Base-by-base conservation (phyloP, 176 grass and related monocot species). In the Oropetium thomaeum region DNA sequence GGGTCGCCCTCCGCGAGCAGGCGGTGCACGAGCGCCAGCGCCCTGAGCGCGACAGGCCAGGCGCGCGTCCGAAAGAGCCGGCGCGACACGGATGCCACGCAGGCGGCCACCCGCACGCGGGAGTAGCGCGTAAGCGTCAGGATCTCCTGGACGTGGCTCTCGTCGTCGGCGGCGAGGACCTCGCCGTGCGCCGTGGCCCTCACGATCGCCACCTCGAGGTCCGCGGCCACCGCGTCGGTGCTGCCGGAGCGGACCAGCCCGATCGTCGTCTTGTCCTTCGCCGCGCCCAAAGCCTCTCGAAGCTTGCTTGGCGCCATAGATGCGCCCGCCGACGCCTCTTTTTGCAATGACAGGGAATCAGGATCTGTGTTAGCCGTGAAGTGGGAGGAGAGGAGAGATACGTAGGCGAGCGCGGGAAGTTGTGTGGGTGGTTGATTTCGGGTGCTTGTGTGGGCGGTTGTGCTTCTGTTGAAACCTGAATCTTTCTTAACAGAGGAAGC, bases 1-100 rank as follows among this genome's bases (percentile, higher is more conserved):
- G 78, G 75, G 48, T 96, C 93, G 44, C 93, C 93, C 52, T 92
- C 93, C 6, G 37, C 58, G 58, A 92, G 87, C 12, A 96, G 89
- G 69, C 87, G 84, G 57, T 96, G 93, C 39, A 87, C 51, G 39
- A 92, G 84, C 78, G 82, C 70, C 34, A 96, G 84, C 14, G 87
- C 66, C 87, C 90, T 96, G 70, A 96, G 78, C 2, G 93, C 89
- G 23, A 96, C 87, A 65, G 62, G 39, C 93, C 93, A 96, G 43
- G 75, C 66, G 0, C 62, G 52, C 3, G 89, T 89, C 37, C 81
- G 80, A 15, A 60, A 70, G 15, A 96, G 74, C 16, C 93, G 81
- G 25, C 89, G 93, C 28, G 93, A 85, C 12, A 96, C 49, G 11
- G 74, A 63, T 10, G 84, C 45, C 4, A 92, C 89, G 74, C 93